phyloP scores from a whole-genome alignment of 1,284 basidiomycete species.

The Tilletia caries region DNA sequence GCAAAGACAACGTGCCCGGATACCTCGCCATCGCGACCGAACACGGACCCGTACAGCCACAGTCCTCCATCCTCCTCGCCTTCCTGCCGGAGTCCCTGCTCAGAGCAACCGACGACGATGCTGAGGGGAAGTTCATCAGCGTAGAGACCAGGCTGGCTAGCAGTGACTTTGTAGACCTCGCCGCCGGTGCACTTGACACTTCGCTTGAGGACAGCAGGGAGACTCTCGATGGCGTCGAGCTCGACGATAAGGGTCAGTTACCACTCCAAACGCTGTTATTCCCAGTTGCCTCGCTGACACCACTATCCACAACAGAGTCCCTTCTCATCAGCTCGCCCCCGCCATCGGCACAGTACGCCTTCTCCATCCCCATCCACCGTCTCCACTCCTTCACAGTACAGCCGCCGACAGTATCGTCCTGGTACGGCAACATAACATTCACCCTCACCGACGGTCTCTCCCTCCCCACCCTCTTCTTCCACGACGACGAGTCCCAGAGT shows the following conservation, averaged over 20 bases:
- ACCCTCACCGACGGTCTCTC: conserved; percentile 86
- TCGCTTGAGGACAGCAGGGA: conserved; percentile 66
- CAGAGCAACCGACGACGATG: conserved; percentile 60
- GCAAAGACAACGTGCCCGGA: conserved; percentile 86
- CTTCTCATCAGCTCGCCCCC: conserved; percentile 33
- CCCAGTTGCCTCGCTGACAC: too few species aligned
- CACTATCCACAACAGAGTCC: conserved; percentile 20
- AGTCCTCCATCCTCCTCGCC: conserved; percentile 29
- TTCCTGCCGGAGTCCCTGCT: conserved; percentile 64
- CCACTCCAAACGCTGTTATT: not conserved
- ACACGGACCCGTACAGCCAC: conserved; percentile 18
- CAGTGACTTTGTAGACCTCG: conserved; percentile 22
- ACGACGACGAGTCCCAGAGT: conserved; percentile 68
- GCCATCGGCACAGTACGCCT: conserved; percentile 69
- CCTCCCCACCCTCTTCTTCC: conserved; percentile 85
- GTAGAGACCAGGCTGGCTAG: conserved; percentile 68
- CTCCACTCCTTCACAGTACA: conserved; percentile 86
- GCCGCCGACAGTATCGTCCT: conserved; percentile 61
- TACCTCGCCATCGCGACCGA: conserved; percentile 58
- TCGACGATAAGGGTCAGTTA: conserved; percentile 17
- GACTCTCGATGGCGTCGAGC: conserved; percentile 21
- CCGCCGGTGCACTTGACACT: conserved; percentile 16
- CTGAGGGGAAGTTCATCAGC: conserved; percentile 80
- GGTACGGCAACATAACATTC: conserved; percentile 69
- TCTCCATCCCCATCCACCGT: conserved; percentile 81